Base-by-base conservation (phyloP, 345 rosid species). In the Odontarrhena argentea region DNA sequence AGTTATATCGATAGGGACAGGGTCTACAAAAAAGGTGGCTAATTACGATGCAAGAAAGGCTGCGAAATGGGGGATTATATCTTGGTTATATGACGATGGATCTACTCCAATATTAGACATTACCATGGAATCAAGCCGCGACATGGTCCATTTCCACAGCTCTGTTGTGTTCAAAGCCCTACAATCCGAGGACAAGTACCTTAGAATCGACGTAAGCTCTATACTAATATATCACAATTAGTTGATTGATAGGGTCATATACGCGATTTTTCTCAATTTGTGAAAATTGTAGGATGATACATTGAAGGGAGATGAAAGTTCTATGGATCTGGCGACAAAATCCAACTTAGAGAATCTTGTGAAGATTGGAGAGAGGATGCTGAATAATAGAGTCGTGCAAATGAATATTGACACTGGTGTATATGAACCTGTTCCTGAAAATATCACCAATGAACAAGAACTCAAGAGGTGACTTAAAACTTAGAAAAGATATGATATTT, bases 1-100 rank as follows among this genome's bases (percentile, higher is more conserved):
- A 0, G 91, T 91, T 63, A 79, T 87, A 42, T 87, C 96, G 1
- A 2, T 87, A n/a, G 97, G 97, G 11, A 67, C 89, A 26, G 96
- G 96, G 1, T 67, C 87, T 2, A 28, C 79, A 22, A 78, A 47
- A 57, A 62, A 9, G 0, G 77, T 56, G 12, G 13, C 46, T 24
- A 85, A 78, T 11, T 91, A 81, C 74, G 50, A 28, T 9, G 78
- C 91, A 0, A 67, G 73, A 59, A 76, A 40, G 55, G 76, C 85
- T 46, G 74, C 92, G 0, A 85, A 83, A 45, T 86, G 97, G 96
- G 96, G 97, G 7, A 49, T 81, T 25, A 57, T 83, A 49, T 42
- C 64, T 22, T 91, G 97, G 97, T 18, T 86, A 48, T 77, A 68
- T 22, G 55, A 82, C 6, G n/a, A 77, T 7, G 88, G 85, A 4